Base-by-base conservation (phyloP, 2,329 filamentous ascomycete species). In the Leptodontidium sp. region DNA sequence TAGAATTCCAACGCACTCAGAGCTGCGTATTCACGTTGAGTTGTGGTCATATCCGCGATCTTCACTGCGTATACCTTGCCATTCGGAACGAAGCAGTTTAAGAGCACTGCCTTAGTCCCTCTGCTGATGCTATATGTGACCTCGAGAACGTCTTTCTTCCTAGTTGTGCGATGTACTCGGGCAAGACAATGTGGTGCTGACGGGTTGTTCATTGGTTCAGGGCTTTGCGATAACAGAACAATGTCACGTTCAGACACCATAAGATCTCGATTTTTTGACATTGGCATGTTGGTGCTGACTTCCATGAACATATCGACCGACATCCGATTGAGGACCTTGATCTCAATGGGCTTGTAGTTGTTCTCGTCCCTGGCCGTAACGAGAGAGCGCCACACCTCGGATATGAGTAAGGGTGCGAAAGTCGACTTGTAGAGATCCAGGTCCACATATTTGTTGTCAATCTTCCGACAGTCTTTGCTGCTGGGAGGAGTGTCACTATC, bases 331-430 rank as follows among this genome's bases (percentile, higher is more conserved):
- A 92, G 87, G 64, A 99, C 88, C 77, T 94, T 97, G 79, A 98
- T 89, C 69, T 94, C 93, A 76, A 97, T 97, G 0, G 93, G 84
- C 77, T 91, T 93, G 72, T 90, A 89, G 24, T 87, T 92, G 59
- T 90, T 88, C 79, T 99, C 96, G 76, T 98, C 93, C 78, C 94
- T 94, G 24, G 93, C 88, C 61, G 93, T 94, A 62, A 97, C 90
- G 78, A 99, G 96, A 4, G 93, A 92, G 77, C 97, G 92, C 96
- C 96, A 99, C 38, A 95, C 95, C 83, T 99, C 96, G 32, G 97
- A 91, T 38, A 96, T 89, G 43, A 99, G 85, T 26, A 99, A 84
- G 6, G 95, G 94, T 73, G 97, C 90, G 80, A 99, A 99, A 0
- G 94, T 97, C 68, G 88, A 86, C 78, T 97, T 93, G 78, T 99